Base-by-base conservation (phyloP, 352 stramenopile genomes). In the Phytopythium chamaehyphon region DNA sequence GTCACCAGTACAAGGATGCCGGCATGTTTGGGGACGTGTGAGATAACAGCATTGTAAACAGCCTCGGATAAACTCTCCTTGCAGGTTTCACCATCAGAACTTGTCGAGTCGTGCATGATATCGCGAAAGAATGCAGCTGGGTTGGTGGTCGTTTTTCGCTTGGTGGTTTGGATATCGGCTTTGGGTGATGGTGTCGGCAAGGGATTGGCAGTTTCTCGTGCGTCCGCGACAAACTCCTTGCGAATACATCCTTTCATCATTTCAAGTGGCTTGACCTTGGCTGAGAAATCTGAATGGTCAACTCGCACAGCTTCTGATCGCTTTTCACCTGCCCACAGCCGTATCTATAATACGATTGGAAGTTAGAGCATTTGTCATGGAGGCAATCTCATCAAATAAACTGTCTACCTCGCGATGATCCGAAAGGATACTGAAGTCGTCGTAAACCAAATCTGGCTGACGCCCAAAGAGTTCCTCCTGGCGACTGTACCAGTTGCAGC, bases 401-500 rank as follows among this genome's bases (percentile, higher is more conserved):
- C 1, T 49, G 16, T 24, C 6, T 60, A 92, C 76, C 68, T 93
- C 83, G 11, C 83, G 66, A 55, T 93, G 80, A 47, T 84, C 69
- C 3, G 83, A 90, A 1, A 90, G 66, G 36, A 93, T 84, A 46
- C 83, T 90, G 40, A 88, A 88, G 47, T 93, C 83, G 50, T 93
- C 79, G 57, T 90, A 93, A 2, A 93, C 83, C 33, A 93, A 47
- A 42, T 88, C 69, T 1, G 79, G 79, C 0, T 59, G 66, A 0
- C 71, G 64, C n/a, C 59, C 68, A 40, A 78, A 83, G 28, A 87
- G 66, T 31, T 35, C 24, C 48, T 90, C 78, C 40, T 93, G 83
- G 18, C 76, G 57, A 12, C 76, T 73, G 48, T 90, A 93, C 83
- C 83, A 93, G 50, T 93, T 93, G 55, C 83, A 93, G 58, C 83